Conservation (phyloP, 2,329 filamentous ascomycete genomes). For the Nannizzia gypsea region DNA sequence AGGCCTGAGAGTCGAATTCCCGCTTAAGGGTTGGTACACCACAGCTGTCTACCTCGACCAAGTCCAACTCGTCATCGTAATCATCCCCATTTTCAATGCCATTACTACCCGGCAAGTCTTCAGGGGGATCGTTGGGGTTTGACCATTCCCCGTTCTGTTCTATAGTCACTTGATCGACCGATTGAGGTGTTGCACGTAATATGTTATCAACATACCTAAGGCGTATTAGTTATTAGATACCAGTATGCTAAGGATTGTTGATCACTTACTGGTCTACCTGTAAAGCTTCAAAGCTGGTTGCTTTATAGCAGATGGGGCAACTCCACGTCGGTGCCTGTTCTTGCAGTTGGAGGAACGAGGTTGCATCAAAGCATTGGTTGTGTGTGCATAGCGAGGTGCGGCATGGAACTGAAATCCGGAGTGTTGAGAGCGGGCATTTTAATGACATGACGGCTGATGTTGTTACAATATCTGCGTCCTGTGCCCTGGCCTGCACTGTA, state of each 20-base stretch:
- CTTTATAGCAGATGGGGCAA: slow-evolving; percentile 87
- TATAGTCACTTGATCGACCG: slow-evolving; percentile 74
- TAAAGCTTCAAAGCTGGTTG: slow-evolving; percentile 65
- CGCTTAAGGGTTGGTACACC: slow-evolving; percentile 28
- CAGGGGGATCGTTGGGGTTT: slow-evolving; percentile 31
- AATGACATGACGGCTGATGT: slow-evolving; percentile 81
- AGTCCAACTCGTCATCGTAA: slow-evolving; percentile 37
- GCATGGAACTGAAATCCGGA: slow-evolving; percentile 68
- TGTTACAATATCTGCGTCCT: slow-evolving; percentile 79
- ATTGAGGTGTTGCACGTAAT: slow-evolving; percentile 56
- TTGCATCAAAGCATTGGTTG: slow-evolving; percentile 89
- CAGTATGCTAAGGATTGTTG: not conserved
- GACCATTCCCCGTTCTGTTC: slow-evolving; percentile 78
- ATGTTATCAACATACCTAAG: slow-evolving; percentile 77
- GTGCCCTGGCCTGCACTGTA: slow-evolving; percentile 64
- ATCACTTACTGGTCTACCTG: slow-evolving; percentile 69
- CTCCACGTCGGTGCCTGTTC: slow-evolving; percentile 94
- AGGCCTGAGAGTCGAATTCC: slow-evolving; percentile 21
- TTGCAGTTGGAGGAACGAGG: slow-evolving; percentile 82
- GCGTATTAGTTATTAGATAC: slow-evolving; percentile 9
- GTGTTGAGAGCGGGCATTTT: slow-evolving; percentile 82
- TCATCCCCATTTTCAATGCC: slow-evolving; percentile 34
- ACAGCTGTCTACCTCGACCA: slow-evolving; percentile 39
- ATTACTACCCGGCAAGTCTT: slow-evolving; percentile 27
- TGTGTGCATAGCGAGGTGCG: slow-evolving; percentile 72